phyloP scores from a whole-genome alignment of 225 moss, liverwort and hornwort species.

The Lunularia cruciata region DNA sequence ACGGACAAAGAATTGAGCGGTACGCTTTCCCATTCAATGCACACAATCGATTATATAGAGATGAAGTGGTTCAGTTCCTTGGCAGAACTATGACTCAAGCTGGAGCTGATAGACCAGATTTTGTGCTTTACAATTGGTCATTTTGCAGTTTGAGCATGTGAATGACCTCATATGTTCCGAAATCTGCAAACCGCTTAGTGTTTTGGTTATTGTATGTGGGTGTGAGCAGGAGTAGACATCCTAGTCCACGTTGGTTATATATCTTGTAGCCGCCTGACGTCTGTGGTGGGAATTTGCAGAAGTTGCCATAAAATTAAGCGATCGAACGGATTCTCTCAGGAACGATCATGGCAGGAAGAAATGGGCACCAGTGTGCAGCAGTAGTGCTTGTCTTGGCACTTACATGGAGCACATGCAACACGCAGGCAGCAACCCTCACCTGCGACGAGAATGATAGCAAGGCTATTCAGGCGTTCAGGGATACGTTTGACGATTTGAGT shows the following conservation, averaged over 20 bases:
- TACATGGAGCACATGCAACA: background rate
- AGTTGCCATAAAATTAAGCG: background rate
- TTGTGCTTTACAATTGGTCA: background rate
- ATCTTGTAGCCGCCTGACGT: background rate
- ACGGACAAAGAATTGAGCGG: conserved; percentile 6
- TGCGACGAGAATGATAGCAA: conserved; percentile 23
- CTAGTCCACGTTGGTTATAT: background rate
- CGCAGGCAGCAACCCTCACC: background rate
- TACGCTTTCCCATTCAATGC: background rate
- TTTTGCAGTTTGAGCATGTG: background rate
- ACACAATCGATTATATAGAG: background rate
- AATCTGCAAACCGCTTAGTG: background rate
- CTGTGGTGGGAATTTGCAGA: background rate
- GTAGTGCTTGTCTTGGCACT: conserved; percentile 16
- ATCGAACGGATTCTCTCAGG: background rate
- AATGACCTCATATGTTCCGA: background rate
- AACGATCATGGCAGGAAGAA: conserved; percentile 17
- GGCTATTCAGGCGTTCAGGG: conserved; percentile 23
- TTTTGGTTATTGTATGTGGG: background rate
- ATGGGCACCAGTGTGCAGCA: background rate
- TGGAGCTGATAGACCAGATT: background rate
- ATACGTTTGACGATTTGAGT: conserved; percentile 8
- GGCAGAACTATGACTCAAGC: background rate
- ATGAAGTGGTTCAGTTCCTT: background rate
- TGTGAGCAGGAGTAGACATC: too few relatives aligned